Evolutionary conservation across 208 protist genomes (phyloP), one percentile per base, ranked within the genome.

Genomic region (Acanthamoeba healyi): DNA sequence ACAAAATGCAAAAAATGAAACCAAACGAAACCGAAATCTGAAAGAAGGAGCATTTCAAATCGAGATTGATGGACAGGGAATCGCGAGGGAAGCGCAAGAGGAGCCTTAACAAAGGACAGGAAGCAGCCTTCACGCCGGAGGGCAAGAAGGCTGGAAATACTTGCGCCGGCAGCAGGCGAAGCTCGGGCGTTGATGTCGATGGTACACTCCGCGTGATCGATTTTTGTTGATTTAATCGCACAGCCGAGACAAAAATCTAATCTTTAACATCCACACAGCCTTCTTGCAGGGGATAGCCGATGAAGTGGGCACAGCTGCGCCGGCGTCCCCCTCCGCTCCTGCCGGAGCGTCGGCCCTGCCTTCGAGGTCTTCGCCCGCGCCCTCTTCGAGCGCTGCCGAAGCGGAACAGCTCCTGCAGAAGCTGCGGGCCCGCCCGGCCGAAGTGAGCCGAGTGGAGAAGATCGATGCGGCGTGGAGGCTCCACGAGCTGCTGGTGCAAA

Each of bases 241-340:
- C 17, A 14, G 9, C 19, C 2, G n/a, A n/a, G n/a, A 0, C 5
- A 26, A 26, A 2, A 46, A 26, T 49, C 24, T 49, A 1, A 46
- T 49, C 38, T 49, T 58, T 58, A n/a, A 5, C 36, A 6, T 40
- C 19, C 24, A 10, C 29, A 3, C 44, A 86, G 77, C 38, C 9
- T 86, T 86, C 44, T 36, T 86, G 22, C 77, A 86, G n/a, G 77
- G 77, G 22, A 86, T 86, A 9, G 77, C 77, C 5, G 77, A 86
- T 38, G 77, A 86, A 26, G 44, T 86, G 44, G 77, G 34, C 44
- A 61, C 54, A 24, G 49, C 6, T 0, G 22, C 32, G n/a, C n/a
- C n/a, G 40, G 40, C 74, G 26, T 84, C 74, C 14, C 40, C 34
- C 14, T 38, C 6, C n/a, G 34, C 34, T 1, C 29, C 14, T 24